Evolutionary conservation across 202 grass and related monocot genomes (phyloP).

Genomic region (Zoysia matrella): DNA sequence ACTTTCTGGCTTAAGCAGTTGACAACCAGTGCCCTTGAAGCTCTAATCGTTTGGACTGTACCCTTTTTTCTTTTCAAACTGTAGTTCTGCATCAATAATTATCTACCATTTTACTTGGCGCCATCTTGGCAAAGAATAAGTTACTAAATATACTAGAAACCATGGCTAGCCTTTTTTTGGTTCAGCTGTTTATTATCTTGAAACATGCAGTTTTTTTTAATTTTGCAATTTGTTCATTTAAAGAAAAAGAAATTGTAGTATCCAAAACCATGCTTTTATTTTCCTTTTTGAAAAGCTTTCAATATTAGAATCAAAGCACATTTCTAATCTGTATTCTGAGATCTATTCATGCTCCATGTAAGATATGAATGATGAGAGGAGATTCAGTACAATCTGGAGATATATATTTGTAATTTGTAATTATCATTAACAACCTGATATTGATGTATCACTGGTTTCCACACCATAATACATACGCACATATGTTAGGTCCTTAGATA

Average conservation of each 20-base stretch:
- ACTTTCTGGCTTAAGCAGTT: constrained; percentile 8
- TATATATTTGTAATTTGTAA: constrained; percentile 1
- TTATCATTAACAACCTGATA: constrained; percentile 36
- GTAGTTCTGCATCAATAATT: neutral
- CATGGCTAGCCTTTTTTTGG: neutral
- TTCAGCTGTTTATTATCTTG: constrained; percentile 14
- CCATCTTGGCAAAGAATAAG: constrained; percentile 4
- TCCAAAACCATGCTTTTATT: neutral
- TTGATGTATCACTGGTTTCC: constrained; percentile 22
- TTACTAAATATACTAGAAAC: constrained; percentile 30
- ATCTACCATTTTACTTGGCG: neutral
- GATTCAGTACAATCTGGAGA: neutral
- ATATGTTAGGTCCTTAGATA: constrained; percentile 31
- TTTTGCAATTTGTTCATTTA: neutral
- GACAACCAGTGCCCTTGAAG: constrained; percentile 17
- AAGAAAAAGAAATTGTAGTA: neutral
- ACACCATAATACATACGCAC: neutral
- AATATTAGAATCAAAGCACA: constrained; percentile 15
- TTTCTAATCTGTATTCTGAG: neutral
- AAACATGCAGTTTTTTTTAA: constrained; percentile 1
- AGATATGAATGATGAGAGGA: neutral
- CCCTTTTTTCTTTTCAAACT: neutral
- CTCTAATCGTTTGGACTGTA: constrained; percentile 4
- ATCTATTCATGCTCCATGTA: constrained; percentile 10
- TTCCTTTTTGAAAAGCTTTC: constrained; percentile 7